Conservation (phyloP, 2,329 filamentous ascomycete species). For the Tolypocladium tundrense region DNA sequence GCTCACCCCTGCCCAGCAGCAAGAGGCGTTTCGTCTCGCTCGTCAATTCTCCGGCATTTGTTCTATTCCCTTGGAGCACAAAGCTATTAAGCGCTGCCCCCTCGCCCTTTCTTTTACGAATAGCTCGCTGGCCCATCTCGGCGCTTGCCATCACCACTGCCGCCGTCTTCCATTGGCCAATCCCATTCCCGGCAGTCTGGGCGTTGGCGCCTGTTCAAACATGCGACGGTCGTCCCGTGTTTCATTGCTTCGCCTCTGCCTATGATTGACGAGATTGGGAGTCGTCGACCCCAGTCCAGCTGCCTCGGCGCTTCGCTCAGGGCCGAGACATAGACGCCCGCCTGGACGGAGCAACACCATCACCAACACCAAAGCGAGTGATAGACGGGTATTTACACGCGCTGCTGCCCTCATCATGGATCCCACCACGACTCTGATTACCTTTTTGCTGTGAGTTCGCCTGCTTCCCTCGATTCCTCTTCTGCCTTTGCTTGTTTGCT, state of each 20-base stretch:
- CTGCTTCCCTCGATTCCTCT: background rate
- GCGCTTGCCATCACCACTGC: slow-evolving; percentile 11
- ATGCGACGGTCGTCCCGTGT: slow-evolving; percentile 14
- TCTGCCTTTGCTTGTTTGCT: background rate
- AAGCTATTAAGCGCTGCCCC: background rate
- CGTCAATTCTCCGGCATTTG: background rate
- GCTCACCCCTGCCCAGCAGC: background rate
- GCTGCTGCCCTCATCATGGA: slow-evolving; percentile 32
- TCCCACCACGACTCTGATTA: slow-evolving; percentile 55
- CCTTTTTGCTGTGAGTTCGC: slow-evolving; percentile 53
- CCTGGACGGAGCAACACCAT: background rate
- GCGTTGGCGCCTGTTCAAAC: slow-evolving; percentile 11
- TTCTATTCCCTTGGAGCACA: background rate
- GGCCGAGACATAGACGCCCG: background rate
- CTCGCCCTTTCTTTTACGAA: background rate
- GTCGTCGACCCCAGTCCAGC: background rate
- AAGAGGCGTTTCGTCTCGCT: background rate
- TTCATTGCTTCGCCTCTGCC: slow-evolving; percentile 10
- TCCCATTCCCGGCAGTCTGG: slow-evolving; percentile 8
- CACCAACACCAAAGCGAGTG: background rate
- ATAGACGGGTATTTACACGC: background rate
- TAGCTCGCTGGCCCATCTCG: slow-evolving; percentile 5
- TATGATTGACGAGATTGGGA: slow-evolving; percentile 7
- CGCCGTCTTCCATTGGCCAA: slow-evolving; percentile 2
- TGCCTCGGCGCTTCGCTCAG: background rate